Evolutionary conservation across 352 stramenopile genomes (phyloP).

Genomic region (Globisporangium barbulae): DNA sequence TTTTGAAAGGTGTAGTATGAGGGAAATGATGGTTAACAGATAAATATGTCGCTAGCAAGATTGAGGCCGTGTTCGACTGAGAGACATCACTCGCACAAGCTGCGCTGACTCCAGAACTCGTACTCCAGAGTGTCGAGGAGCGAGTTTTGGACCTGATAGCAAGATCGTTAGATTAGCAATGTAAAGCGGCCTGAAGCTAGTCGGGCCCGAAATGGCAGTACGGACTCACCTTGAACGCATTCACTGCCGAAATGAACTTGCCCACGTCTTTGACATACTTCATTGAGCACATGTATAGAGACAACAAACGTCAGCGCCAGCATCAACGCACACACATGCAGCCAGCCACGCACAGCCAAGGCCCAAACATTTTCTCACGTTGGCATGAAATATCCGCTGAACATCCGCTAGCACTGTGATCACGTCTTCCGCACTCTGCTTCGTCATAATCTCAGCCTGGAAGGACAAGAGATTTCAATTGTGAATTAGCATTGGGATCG

Average conservation of each 20-base stretch:
- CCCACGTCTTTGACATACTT: conserved; percentile 33
- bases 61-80: not conserved
- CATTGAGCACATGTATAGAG: not conserved
- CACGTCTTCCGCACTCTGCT: conserved; percentile 7
- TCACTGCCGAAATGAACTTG: conserved; percentile 31
- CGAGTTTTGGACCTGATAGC: conserved; percentile 29
- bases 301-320: not conserved
- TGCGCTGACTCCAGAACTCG: conserved; percentile 47
- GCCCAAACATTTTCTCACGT: not conserved
- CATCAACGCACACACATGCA: not conserved
- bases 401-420: conserved; percentile 1
- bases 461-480: not conserved
- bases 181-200: not conserved
- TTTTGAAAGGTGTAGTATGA: too few species aligned
- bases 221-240: conserved; percentile 30
- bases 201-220: not conserved
- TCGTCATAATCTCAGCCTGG: conserved; percentile 8
- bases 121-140: conserved; percentile 37
- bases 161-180: not conserved
- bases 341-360: not conserved
- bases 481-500: not conserved
- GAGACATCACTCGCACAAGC: conserved; percentile 26
- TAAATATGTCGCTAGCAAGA: conserved; percentile 2
- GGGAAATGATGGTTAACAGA: not conserved
- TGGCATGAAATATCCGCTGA: not conserved